These are phyloP conservation scores for Sugiyamaella valdiviana DNA, from an alignment of 805 yeast genomes.

Conservation along the genomic window DNA sequence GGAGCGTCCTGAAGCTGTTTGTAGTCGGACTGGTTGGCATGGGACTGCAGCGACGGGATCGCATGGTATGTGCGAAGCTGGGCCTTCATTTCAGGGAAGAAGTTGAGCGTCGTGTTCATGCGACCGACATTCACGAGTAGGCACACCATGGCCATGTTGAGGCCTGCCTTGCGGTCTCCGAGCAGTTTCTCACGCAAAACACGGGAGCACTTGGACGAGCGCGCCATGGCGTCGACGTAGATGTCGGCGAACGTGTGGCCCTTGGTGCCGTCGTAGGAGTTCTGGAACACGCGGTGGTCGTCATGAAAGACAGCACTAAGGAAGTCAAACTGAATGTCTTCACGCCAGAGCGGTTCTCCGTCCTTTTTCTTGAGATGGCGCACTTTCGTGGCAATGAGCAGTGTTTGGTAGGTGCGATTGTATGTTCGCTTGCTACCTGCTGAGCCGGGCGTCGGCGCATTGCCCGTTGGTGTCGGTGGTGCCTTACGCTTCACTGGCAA, in stretches of 20 bases:
- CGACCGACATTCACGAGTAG: slow-evolving; percentile 86
- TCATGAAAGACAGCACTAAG: slow-evolving; percentile 59
- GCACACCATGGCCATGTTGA: slow-evolving; percentile 74
- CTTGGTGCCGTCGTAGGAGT: slow-evolving; percentile 33
- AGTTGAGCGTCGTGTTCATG: slow-evolving; percentile 87
- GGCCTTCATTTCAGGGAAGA: slow-evolving; percentile 92
- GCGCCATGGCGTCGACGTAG: slow-evolving; percentile 74
- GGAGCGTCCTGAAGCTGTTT: slow-evolving; percentile 94
- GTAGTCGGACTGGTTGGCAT: slow-evolving; percentile 47
- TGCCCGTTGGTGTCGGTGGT: too few relatives aligned
- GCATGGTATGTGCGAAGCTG: slow-evolving; percentile 90
- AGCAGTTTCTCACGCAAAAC: slow-evolving; percentile 72
- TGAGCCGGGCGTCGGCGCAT: background rate
- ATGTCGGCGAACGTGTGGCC: slow-evolving; percentile 74
- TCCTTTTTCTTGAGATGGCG: slow-evolving; percentile 69
- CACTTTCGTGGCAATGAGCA: slow-evolving; percentile 30
- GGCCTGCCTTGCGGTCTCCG: slow-evolving; percentile 53
- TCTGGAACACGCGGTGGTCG: slow-evolving; percentile 56
- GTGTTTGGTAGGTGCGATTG: slow-evolving; percentile 19
- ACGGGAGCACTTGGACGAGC: slow-evolving; percentile 76
- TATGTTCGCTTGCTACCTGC: slow-evolving; percentile 7
- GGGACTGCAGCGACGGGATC: slow-evolving; percentile 80
- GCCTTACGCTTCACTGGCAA: too few relatives aligned
- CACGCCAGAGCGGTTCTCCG: slow-evolving; percentile 87
- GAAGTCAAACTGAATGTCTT: slow-evolving; percentile 81